Conservation (phyloP, 2,329 filamentous ascomycete species). For the Ascomycota sp. region DNA sequence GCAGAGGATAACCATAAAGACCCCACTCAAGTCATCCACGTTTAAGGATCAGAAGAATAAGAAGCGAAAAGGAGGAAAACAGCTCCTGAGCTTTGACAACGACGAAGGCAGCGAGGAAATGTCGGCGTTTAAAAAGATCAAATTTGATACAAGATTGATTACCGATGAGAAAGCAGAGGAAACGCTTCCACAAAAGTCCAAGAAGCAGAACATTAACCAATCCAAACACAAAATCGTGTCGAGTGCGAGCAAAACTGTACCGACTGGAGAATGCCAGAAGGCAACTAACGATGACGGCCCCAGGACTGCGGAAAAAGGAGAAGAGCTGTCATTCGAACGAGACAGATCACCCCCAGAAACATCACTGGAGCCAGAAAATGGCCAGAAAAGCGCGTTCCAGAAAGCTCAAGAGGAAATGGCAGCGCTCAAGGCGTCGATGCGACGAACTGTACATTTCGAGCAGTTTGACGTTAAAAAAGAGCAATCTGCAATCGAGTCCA, state of each 20-base stretch:
- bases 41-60: constrained; percentile 44
- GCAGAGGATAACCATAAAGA: constrained; percentile 33
- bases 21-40: constrained; percentile 14
- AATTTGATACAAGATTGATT: constrained; percentile 60
- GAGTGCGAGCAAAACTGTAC: too few species aligned
- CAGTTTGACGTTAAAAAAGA: constrained; percentile 32
- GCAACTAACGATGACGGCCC: neutral
- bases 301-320: neutral
- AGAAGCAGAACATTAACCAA: neutral
- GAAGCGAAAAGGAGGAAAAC: constrained; percentile 55
- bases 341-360: constrained; percentile 3
- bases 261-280: too few species aligned
- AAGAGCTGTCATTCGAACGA: too few species aligned
- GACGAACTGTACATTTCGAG: constrained; percentile 33
- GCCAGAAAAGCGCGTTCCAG: constrained; percentile 35
- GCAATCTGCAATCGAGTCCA: constrained; percentile 47
- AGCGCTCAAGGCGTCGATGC: constrained; percentile 64
- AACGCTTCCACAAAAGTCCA: constrained; percentile 7
- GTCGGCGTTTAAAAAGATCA: constrained; percentile 51
- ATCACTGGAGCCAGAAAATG: constrained; percentile 9
- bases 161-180: constrained; percentile 24
- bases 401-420: constrained; percentile 64
- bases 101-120: constrained; percentile 35
- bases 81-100: constrained; percentile 58
- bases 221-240: too few species aligned